Percentiles rank a stretch among this genome's conserved stretches.
These are phyloP conservation scores for Botrytis sinoallii DNA, from an alignment of 2,329 filamentous ascomycete species.

Conservation along the genomic window DNA sequence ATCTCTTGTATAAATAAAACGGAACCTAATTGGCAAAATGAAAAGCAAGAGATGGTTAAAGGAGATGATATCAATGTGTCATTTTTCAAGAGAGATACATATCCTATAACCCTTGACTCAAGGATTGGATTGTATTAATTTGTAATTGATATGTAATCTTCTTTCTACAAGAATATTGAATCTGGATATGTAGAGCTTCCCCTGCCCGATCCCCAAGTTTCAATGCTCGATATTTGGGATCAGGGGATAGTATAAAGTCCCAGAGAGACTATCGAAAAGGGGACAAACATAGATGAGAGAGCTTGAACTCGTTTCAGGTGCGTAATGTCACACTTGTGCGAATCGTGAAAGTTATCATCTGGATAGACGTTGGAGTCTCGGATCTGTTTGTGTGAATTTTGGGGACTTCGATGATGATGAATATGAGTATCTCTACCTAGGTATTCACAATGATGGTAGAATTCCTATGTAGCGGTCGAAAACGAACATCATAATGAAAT, in stretches of 20 bases:
- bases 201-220: neutral
- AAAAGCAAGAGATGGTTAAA: rapidly evolving
- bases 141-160: neutral
- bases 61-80: neutral
- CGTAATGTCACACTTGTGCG: neutral
- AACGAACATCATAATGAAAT: no score
- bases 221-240: neutral
- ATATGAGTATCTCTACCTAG: no score
- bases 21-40: no score
- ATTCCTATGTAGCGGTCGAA: no score
- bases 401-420: neutral
- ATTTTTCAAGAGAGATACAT: rapidly evolving
- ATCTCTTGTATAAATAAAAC: neutral
- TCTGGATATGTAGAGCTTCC: no score
- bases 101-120: rapidly evolving
- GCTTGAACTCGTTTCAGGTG: neutral
- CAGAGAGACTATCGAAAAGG: neutral
- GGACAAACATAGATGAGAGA: neutral
- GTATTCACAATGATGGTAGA: no score
- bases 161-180: neutral
- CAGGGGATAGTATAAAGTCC: neutral
- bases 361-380: neutral
- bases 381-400: neutral
- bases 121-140: no score
- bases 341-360: neutral